A percentile compares a stretch with the other conserved stretches of the same genome.
These are phyloP conservation scores for Dryadomyces quercus-mongolicae DNA, from an alignment of 2,329 filamentous ascomycete genomes.

Conservation along the genomic window DNA sequence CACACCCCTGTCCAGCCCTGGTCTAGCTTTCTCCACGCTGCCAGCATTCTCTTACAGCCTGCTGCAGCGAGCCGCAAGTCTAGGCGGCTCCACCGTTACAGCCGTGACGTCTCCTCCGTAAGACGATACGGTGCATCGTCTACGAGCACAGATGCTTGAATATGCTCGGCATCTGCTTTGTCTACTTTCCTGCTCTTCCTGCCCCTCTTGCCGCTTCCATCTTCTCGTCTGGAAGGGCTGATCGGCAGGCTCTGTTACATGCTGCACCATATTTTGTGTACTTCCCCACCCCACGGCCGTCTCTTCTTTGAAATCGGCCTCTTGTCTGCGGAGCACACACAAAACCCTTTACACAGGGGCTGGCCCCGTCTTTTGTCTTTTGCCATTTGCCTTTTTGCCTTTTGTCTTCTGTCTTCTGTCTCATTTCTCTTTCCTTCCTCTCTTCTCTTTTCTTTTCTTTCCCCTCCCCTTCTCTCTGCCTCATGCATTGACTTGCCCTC, in stretches of 20 bases:
- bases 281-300: neutral
- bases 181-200: neutral
- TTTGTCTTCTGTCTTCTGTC: neutral
- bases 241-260: conserved; percentile 4
- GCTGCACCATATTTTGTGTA: too few relatives aligned
- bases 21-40: too few relatives aligned
- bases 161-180: neutral
- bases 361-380: neutral
- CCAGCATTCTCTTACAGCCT: too few relatives aligned
- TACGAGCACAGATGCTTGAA: too few relatives aligned
- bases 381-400: neutral
- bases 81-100: too few relatives aligned
- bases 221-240: conserved; percentile 2
- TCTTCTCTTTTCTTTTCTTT: neutral
- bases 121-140: too few relatives aligned
- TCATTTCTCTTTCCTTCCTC: conserved; percentile 6
- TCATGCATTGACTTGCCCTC: conserved; percentile 5
- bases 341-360: neutral
- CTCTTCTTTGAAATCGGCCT: neutral
- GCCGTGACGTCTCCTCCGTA: neutral
- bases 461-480: neutral
- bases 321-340: neutral
- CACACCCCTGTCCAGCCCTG: too few relatives aligned
- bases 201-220: neutral
- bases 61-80: too few relatives aligned